Evolutionary conservation across 1,284 basidiomycete genomes (phyloP).

Genomic region (Ceratobasidium sp.): DNA sequence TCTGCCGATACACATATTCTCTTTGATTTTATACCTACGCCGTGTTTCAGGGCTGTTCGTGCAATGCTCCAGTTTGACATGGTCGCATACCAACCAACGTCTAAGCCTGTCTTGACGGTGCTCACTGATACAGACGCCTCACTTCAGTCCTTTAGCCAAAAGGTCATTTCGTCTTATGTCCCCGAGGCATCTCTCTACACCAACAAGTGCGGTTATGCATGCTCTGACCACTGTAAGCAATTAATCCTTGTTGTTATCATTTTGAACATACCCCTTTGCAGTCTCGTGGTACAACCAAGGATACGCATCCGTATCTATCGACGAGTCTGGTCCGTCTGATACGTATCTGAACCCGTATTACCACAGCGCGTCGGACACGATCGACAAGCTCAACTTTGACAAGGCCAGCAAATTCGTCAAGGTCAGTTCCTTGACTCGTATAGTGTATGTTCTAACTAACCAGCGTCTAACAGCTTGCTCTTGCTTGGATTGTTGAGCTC

Average conservation of each 20-base stretch:
- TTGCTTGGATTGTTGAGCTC: slow-evolving; percentile 45
- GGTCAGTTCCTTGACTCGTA: neutral
- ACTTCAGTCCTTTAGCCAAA: slow-evolving; percentile 39
- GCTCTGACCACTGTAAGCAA: slow-evolving; percentile 43
- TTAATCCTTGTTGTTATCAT: too few species aligned
- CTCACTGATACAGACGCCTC: slow-evolving; percentile 41
- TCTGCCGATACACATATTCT: neutral
- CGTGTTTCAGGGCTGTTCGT: slow-evolving; percentile 18
- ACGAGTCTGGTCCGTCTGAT: slow-evolving; percentile 42
- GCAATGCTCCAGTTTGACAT: slow-evolving; percentile 48
- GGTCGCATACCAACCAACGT: slow-evolving; percentile 43
- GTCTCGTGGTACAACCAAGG: slow-evolving; percentile 46
- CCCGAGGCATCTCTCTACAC: slow-evolving; percentile 45
- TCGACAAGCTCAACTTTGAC: slow-evolving; percentile 42
- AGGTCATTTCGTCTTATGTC: slow-evolving; percentile 42
- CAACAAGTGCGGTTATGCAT: slow-evolving; percentile 46
- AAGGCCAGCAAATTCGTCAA: slow-evolving; percentile 48
- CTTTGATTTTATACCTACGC: neutral
- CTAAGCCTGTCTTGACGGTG: slow-evolving; percentile 44
- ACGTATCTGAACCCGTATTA: slow-evolving; percentile 47
- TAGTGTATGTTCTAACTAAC: neutral
- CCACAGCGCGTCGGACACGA: slow-evolving; percentile 41
- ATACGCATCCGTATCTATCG: slow-evolving; percentile 37
- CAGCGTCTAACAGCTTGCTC: slow-evolving; percentile 25
- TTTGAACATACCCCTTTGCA: neutral